phyloP scores from a whole-genome alignment of 169 alveolate species.

The Condylostoma magnum region DNA sequence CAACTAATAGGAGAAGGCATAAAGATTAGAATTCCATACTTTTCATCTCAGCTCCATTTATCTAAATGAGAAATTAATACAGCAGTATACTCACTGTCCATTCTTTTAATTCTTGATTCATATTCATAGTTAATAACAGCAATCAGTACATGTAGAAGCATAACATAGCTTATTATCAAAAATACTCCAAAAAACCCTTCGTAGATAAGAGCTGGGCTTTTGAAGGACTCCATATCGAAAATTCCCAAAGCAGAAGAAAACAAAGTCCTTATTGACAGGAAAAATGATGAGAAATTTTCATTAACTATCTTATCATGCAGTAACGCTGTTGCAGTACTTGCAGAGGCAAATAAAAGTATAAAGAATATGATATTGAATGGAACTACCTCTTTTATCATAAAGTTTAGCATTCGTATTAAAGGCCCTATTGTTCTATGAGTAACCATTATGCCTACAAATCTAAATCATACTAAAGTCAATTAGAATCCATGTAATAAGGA shows the following conservation, averaged over 20 bases:
- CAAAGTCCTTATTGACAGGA: background rate
- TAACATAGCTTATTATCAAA: slow-evolving; percentile 42
- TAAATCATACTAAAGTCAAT: slow-evolving; percentile 37
- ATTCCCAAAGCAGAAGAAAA: background rate
- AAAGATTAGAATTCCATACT: slow-evolving; percentile 48
- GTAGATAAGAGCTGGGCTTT: slow-evolving; percentile 2
- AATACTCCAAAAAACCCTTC: slow-evolving; percentile 8
- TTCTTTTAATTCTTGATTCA: slow-evolving; percentile 38
- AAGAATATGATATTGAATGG: slow-evolving; percentile 31
- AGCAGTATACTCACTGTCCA: slow-evolving; percentile 53
- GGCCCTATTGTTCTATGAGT: slow-evolving; percentile 47
- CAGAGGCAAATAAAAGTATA: slow-evolving; percentile 8
- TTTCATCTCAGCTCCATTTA: slow-evolving; percentile 50
- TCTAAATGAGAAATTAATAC: slow-evolving; percentile 41
- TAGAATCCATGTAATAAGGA: slow-evolving; percentile 40
- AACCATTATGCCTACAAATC: slow-evolving; percentile 29
- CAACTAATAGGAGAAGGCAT: slow-evolving; percentile 43
- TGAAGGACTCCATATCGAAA: background rate
- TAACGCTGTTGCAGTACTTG: background rate
- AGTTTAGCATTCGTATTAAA: slow-evolving; percentile 42
- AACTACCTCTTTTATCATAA: slow-evolving; percentile 36
- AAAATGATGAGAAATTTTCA: background rate
- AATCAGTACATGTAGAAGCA: slow-evolving; percentile 45
- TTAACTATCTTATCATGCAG: background rate
- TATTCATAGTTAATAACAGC: slow-evolving; percentile 48